A percentile compares a stretch with the other conserved stretches of the same genome.
These are phyloP conservation scores for Penicillium subrubescens DNA, from an alignment of 495 filamentous ascomycete genomes.

Conservation along the genomic window DNA sequence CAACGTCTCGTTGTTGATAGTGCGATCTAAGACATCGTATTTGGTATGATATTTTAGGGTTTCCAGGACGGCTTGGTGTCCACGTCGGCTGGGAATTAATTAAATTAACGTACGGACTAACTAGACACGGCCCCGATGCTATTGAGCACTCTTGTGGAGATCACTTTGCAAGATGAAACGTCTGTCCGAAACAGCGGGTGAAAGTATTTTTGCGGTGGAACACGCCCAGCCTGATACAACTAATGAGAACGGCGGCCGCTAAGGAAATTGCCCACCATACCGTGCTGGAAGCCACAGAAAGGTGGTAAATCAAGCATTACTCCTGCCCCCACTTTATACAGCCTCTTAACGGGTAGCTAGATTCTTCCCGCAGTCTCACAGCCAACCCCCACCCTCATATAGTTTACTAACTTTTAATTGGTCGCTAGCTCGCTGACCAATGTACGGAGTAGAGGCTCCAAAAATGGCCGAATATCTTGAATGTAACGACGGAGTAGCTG, in stretches of 20 bases:
- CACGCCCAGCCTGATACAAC: not conserved
- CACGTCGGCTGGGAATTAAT: not conserved
- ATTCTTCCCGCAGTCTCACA: not conserved
- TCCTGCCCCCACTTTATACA: not conserved
- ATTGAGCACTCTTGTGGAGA: not conserved
- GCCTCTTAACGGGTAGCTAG: not conserved
- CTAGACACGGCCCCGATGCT: not conserved
- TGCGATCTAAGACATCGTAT: not conserved
- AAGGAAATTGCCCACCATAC: not conserved
- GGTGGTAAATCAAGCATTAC: not conserved
- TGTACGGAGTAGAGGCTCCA: not conserved
- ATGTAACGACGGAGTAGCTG: not conserved
- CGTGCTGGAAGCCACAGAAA: not conserved
- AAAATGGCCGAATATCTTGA: not conserved
- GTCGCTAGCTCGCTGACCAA: not conserved
- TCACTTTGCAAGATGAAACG: not conserved
- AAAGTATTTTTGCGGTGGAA: not conserved
- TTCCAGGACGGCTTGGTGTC: too few species aligned
- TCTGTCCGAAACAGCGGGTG: not conserved
- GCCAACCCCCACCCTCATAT: not conserved
- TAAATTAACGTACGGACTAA: not conserved
- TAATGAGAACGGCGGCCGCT: not conserved
- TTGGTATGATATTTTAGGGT: not conserved
- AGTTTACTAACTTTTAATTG: not conserved
- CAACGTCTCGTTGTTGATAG: not conserved